Evolutionary conservation across 305 asterid species (phyloP).

Genomic region (Rubia balearica): DNA sequence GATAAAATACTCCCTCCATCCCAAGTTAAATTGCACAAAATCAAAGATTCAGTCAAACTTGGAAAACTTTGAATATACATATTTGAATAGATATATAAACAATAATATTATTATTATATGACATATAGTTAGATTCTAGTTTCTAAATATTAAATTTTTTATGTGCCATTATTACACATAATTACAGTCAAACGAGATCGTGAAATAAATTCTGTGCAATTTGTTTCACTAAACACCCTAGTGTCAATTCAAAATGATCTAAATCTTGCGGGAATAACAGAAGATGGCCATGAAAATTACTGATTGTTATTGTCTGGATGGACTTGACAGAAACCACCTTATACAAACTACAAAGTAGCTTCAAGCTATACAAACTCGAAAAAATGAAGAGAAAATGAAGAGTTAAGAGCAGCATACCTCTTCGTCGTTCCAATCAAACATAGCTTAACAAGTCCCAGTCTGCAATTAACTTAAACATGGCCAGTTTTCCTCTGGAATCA

Average conservation of each 20-base stretch:
- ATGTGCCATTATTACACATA: too few species aligned
- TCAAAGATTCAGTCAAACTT: too few species aligned
- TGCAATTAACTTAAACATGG: slow-evolving; percentile 48
- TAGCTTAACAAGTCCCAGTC: slow-evolving; percentile 38
- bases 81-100: too few species aligned
- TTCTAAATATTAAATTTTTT: too few species aligned
- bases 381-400: background rate
- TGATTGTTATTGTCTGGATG: background rate
- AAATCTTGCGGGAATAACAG: background rate
- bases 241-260: background rate
- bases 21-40: too few species aligned
- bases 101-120: too few species aligned
- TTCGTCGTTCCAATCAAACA: slow-evolving; percentile 98
- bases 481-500: slow-evolving; percentile 29
- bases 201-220: too few species aligned
- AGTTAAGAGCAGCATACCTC: slow-evolving; percentile 40
- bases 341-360: background rate
- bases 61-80: too few species aligned
- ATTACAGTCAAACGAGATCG: too few species aligned
- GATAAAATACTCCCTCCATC: too few species aligned
- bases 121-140: too few species aligned
- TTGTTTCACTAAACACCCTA: background rate
- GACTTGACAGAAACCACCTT: background rate
- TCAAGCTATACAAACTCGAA: background rate
- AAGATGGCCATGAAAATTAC: background rate